Percentiles rank a stretch among this genome's conserved stretches.
phyloP scores from a whole-genome alignment of 1,284 basidiomycete genomes.

The Cystobasidiaceae sp. region DNA sequence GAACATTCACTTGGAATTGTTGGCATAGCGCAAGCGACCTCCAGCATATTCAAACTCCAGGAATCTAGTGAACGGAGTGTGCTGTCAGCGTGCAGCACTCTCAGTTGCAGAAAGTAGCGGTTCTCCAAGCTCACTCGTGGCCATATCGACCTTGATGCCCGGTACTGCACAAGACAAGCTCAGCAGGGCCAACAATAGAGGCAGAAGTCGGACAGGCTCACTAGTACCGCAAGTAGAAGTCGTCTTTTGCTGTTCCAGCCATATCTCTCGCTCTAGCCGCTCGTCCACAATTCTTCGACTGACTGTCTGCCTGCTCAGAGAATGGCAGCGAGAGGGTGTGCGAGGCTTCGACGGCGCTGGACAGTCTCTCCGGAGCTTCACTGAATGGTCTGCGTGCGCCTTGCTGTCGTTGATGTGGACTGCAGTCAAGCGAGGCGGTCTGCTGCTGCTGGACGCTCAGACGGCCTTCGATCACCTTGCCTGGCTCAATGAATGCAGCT shows the following conservation, averaged over 20 bases:
- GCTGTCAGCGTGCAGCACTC: background rate
- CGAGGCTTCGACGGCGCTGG: too few relatives aligned
- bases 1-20: conserved; percentile 74
- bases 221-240: conserved; percentile 43
- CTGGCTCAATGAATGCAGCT: too few relatives aligned
- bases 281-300: too few relatives aligned
- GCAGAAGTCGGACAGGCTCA: too few relatives aligned
- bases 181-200: too few relatives aligned
- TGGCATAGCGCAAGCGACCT: conserved; percentile 94
- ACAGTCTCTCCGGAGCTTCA: too few relatives aligned
- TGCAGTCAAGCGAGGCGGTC: too few relatives aligned
- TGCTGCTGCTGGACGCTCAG: too few relatives aligned
- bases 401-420: too few relatives aligned
- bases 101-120: background rate
- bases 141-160: conserved; percentile 94
- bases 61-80: conserved; percentile 91
- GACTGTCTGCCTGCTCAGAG: too few relatives aligned
- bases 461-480: too few relatives aligned
- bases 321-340: background rate
- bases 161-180: conserved; percentile 65
- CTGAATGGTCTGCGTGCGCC: too few relatives aligned
- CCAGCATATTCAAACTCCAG: conserved; percentile 97
- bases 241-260: conserved; percentile 31
- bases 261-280: conserved; percentile 1
- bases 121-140: conserved; percentile 57